These are phyloP conservation scores for Penicillium manginii DNA, from an alignment of 495 filamentous ascomycete genomes.

Conservation along the genomic window DNA sequence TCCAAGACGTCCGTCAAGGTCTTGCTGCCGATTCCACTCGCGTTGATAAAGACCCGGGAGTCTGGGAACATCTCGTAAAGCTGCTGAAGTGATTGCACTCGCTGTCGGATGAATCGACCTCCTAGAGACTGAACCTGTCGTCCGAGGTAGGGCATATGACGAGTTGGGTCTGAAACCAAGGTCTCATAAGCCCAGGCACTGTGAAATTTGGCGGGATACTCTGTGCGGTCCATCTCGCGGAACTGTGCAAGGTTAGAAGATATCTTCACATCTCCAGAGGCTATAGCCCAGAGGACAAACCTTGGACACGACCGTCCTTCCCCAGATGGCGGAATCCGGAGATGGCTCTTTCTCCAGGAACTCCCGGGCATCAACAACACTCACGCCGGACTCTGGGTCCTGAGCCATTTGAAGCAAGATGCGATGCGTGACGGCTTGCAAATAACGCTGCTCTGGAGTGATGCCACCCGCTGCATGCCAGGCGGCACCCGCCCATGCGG, in stretches of 20 bases:
- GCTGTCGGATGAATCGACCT: constrained; percentile 42
- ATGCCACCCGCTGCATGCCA: constrained; percentile 51
- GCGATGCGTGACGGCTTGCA: constrained; percentile 45
- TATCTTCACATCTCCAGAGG: too few relatives aligned
- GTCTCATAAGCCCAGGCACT: constrained; percentile 46
- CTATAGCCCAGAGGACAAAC: constrained; percentile 17
- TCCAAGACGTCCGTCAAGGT: constrained; percentile 43
- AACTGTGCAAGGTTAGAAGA: constrained; percentile 28
- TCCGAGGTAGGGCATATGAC: constrained; percentile 45
- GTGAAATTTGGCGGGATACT: constrained; percentile 44
- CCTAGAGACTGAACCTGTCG: constrained; percentile 37
- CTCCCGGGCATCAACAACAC: constrained; percentile 41
- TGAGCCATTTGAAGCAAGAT: constrained; percentile 44
- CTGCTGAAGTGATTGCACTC: constrained; percentile 43
- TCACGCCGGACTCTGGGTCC: constrained; percentile 42
- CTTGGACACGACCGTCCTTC: constrained; percentile 42
- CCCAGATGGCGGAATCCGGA: constrained; percentile 43
- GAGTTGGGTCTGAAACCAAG: constrained; percentile 46
- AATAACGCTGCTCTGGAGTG: constrained; percentile 41
- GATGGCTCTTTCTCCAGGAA: constrained; percentile 43
- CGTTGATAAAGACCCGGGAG: constrained; percentile 48
- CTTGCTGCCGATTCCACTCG: constrained; percentile 46
- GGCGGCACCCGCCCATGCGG: constrained; percentile 50
- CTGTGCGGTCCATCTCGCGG: constrained; percentile 34
- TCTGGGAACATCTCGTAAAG: constrained; percentile 44